A percentile compares a stretch with the other conserved stretches of the same genome.
Evolutionary conservation across 192 early-diverging fungal genomes (phyloP).

Genomic region (Podila verticillata): DNA sequence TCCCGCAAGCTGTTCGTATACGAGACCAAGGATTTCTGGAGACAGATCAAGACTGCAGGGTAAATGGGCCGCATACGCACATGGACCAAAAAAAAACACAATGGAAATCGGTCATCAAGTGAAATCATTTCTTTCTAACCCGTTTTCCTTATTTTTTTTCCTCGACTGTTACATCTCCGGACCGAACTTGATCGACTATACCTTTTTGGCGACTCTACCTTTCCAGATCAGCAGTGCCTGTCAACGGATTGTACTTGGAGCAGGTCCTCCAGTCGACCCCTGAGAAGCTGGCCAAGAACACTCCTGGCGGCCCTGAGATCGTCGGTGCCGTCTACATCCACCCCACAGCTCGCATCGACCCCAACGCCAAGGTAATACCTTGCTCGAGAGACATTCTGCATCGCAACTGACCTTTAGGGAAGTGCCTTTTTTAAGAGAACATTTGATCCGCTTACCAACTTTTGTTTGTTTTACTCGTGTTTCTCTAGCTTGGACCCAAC

Average conservation of each 20-base stretch:
- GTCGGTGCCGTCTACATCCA: slow-evolving; percentile 95
- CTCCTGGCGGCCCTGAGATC: slow-evolving; percentile 73
- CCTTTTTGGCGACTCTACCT: not conserved
- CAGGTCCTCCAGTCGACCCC: slow-evolving; percentile 72
- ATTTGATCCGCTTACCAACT: slow-evolving; percentile 1
- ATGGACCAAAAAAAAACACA: not conserved
- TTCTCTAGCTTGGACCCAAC: slow-evolving; percentile 87
- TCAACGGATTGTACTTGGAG: slow-evolving; percentile 93
- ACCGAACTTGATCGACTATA: not conserved
- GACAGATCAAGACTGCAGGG: slow-evolving; percentile 95
- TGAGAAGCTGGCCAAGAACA: slow-evolving; percentile 69
- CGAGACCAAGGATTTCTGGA: slow-evolving; percentile 92
- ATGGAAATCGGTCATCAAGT: too few species aligned
- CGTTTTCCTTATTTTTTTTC: not conserved
- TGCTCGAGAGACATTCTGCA: too few species aligned
- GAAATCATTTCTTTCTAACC: not conserved
- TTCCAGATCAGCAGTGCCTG: slow-evolving; percentile 87
- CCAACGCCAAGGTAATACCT: slow-evolving; percentile 76
- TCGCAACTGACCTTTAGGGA: not conserved
- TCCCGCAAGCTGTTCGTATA: slow-evolving; percentile 88
- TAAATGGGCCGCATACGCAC: slow-evolving; percentile 23
- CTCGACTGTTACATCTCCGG: too few species aligned
- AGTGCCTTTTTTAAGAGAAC: not conserved
- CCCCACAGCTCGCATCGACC: slow-evolving; percentile 92
- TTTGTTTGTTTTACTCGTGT: not conserved